Percentiles rank a stretch among this genome's conserved stretches.
Evolutionary conservation across 257 asterid species (phyloP).

Genomic region (Thymus mandschuricus): DNA sequence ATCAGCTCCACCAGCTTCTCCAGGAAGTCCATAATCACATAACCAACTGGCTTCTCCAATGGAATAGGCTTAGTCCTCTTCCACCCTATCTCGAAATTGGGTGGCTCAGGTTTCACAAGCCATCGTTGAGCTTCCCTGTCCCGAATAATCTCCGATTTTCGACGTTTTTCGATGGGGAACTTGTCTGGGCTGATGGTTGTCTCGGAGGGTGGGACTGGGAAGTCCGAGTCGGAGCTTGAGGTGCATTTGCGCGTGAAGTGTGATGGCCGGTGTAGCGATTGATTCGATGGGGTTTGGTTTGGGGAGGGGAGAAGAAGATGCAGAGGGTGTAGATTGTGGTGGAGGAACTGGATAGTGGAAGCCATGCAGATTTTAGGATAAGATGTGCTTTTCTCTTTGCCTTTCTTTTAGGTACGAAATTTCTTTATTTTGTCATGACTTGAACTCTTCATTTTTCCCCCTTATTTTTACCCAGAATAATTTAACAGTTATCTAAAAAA

Average conservation of each 20-base stretch:
- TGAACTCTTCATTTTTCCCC: neutral
- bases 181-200: conserved; percentile 61
- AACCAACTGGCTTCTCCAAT: conserved; percentile 74
- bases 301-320: conserved; percentile 30
- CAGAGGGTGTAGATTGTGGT: conserved; percentile 2
- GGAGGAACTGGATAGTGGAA: conserved; percentile 49
- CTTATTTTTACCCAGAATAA: too few relatives aligned
- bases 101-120: conserved; percentile 67
- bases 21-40: conserved; percentile 74
- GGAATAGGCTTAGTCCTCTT: conserved; percentile 72
- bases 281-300: conserved; percentile 22
- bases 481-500: neutral
- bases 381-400: neutral
- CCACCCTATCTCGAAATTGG: conserved; percentile 90
- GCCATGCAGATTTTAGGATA: conserved; percentile 40
- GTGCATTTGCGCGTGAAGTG: conserved; percentile 48
- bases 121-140: conserved; percentile 51
- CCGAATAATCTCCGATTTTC: conserved; percentile 69
- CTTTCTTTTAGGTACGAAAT: neutral
- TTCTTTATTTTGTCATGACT: neutral
- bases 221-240: conserved; percentile 43
- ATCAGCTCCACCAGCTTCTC: conserved; percentile 72
- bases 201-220: conserved; percentile 51
- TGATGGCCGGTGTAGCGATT: neutral
- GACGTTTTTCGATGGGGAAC: conserved; percentile 72